Conservation (phyloP, 2,329 filamentous ascomycete genomes). For the Cladosporium austrohemisphaericum region DNA sequence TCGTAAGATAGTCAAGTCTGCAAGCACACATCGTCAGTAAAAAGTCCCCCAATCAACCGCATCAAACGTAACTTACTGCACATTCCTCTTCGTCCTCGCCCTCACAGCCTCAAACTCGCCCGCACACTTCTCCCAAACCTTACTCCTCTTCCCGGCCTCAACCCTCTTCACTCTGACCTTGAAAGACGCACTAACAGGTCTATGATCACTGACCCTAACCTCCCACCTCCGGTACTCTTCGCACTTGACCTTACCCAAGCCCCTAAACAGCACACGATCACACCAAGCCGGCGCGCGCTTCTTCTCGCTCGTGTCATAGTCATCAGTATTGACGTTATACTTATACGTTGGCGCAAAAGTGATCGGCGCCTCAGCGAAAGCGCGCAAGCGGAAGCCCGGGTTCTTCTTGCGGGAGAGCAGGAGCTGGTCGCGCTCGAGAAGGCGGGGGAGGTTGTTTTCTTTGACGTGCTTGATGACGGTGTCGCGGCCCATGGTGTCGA, state of each 20-base stretch:
- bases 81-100: slow-evolving; percentile 63
- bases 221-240: slow-evolving; percentile 86
- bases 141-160: slow-evolving; percentile 58
- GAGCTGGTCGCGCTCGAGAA: slow-evolving; percentile 90
- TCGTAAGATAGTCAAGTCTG: slow-evolving; percentile 62
- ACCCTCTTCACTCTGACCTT: slow-evolving; percentile 81
- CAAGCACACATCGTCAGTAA: background rate
- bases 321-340: slow-evolving; percentile 93
- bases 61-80: slow-evolving; percentile 63
- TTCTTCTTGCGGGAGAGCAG: slow-evolving; percentile 85
- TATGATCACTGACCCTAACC: slow-evolving; percentile 84
- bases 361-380: slow-evolving; percentile 87
- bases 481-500: slow-evolving; percentile 93
- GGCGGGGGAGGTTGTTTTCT: slow-evolving; percentile 73
- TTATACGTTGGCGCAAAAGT: slow-evolving; percentile 96
- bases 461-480: slow-evolving; percentile 84
- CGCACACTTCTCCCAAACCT: slow-evolving; percentile 26
- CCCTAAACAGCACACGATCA: slow-evolving; percentile 84
- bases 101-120: slow-evolving; percentile 70
- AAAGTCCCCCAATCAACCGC: background rate
- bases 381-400: slow-evolving; percentile 79
- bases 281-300: slow-evolving; percentile 94
- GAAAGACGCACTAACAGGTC: slow-evolving; percentile 85
- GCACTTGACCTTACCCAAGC: slow-evolving; percentile 77
- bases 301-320: slow-evolving; percentile 86